A percentile compares a stretch with the other conserved stretches of the same genome.
Evolutionary conservation across 1,139 yeast species (phyloP).

Genomic region (Candida tetrigidarum): DNA sequence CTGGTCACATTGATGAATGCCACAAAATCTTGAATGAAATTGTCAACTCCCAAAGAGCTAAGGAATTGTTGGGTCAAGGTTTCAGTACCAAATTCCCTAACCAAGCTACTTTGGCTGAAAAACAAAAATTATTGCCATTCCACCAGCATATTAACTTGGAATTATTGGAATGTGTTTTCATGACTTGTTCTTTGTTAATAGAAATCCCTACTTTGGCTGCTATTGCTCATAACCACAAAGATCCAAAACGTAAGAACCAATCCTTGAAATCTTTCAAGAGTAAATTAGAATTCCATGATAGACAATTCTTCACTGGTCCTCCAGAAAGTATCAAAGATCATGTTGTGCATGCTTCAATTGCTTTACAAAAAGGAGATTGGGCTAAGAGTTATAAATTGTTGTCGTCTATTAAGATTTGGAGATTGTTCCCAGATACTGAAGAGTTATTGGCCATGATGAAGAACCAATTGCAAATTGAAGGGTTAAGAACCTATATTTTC

Average conservation of each 20-base stretch:
- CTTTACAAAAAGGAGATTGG: constrained; percentile 94
- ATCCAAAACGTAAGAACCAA: constrained; percentile 62
- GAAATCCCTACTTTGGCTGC: constrained; percentile 84
- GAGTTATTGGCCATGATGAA: constrained; percentile 71
- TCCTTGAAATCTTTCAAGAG: constrained; percentile 87
- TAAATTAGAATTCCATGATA: constrained; percentile 89
- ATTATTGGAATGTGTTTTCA: constrained; percentile 90
- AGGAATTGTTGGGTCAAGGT: constrained; percentile 96
- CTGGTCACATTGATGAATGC: constrained; percentile 83
- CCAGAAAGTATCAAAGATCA: constrained; percentile 97
- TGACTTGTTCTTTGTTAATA: constrained; percentile 86
- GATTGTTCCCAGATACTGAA: constrained; percentile 71
- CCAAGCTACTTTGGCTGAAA: constrained; percentile 62
- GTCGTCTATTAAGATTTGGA: constrained; percentile 86
- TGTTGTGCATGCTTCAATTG: constrained; percentile 91
- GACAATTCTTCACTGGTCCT: constrained; percentile 96
- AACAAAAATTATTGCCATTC: constrained; percentile 91
- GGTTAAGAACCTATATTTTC: constrained; percentile 87
- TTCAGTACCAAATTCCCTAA: constrained; percentile 69
- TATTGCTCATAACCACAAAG: constrained; percentile 42
- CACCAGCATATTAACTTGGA: constrained; percentile 98
- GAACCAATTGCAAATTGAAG: constrained; percentile 84
- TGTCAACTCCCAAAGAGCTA: constrained; percentile 83
- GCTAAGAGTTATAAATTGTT: constrained; percentile 71
- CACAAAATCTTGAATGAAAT: constrained; percentile 90